phyloP scores from a whole-genome alignment of 2,329 filamentous ascomycete genomes.

The Botrytis galanthina region DNA sequence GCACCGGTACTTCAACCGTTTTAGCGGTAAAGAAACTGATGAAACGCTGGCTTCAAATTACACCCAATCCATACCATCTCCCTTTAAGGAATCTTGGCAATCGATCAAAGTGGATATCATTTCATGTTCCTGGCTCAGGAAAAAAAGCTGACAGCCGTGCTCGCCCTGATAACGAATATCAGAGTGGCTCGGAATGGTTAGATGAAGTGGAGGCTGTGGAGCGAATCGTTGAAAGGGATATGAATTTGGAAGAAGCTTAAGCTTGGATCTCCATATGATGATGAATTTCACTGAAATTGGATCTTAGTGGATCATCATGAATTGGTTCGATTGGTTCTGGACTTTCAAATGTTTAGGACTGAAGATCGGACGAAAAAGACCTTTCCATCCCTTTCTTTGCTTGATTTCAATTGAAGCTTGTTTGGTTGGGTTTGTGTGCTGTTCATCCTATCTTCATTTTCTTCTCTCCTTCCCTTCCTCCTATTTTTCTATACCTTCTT shows the following conservation, averaged over 20 bases:
- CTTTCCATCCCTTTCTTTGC: slow-evolving; percentile 10
- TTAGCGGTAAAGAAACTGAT: not conserved
- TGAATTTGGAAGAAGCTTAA: not conserved
- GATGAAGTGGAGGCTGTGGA: not conserved
- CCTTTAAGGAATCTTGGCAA: not conserved
- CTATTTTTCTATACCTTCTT: not conserved
- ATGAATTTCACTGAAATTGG: not conserved
- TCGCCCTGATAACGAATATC: not conserved
- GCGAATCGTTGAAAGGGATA: not conserved
- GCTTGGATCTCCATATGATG: slow-evolving; percentile 7
- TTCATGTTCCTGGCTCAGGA: not conserved
- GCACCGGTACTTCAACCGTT: not conserved
- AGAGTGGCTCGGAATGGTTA: not conserved
- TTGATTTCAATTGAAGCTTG: not conserved
- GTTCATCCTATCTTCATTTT: not conserved
- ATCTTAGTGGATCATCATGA: not conserved
- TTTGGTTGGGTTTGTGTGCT: not conserved
- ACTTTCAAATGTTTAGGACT: not conserved
- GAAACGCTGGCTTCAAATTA: not conserved
- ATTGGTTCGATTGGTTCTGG: slow-evolving; percentile 11
- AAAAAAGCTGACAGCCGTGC: not conserved
- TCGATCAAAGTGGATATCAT: not conserved
- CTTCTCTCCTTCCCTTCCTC: not conserved
- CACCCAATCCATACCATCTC: not conserved
- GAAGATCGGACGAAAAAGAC: not conserved